Conservation (phyloP, 2,329 filamentous ascomycete genomes). For the Cyclaneusma minus region DNA sequence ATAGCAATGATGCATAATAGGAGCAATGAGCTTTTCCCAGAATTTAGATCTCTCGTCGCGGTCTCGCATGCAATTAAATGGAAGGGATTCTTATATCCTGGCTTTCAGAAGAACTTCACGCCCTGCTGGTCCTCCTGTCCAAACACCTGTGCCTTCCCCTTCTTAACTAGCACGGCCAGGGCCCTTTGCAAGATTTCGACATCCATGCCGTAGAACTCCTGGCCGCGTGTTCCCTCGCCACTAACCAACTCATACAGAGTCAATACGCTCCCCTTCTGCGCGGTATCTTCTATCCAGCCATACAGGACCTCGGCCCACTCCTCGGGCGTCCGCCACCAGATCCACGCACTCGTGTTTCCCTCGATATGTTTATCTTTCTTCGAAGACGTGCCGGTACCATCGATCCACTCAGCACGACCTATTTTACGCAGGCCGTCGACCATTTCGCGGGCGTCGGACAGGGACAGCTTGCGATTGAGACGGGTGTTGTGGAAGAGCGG, state of each 20-base stretch:
- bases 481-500: slow-evolving; percentile 40
- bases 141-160: slow-evolving; percentile 86
- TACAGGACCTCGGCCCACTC: slow-evolving; percentile 78
- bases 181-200: slow-evolving; percentile 64
- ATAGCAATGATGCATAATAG: neutral
- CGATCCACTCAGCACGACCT: slow-evolving; percentile 51
- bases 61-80: no score
- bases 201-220: slow-evolving; percentile 84
- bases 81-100: slow-evolving; percentile 2
- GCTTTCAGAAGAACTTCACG: slow-evolving; percentile 81
- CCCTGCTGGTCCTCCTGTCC: slow-evolving; percentile 76
- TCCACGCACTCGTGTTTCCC: slow-evolving; percentile 48
- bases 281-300: slow-evolving; percentile 72
- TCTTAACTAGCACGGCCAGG: slow-evolving; percentile 69
- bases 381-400: slow-evolving; percentile 14
- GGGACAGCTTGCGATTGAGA: slow-evolving; percentile 33
- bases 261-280: slow-evolving; percentile 74
- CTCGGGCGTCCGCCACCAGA: slow-evolving; percentile 76
- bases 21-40: neutral
- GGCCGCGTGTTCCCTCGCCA: slow-evolving; percentile 54
- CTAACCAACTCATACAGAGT: slow-evolving; percentile 86
- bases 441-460: slow-evolving; percentile 38
- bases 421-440: slow-evolving; percentile 43
- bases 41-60: slow-evolving; percentile 1
- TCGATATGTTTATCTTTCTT: slow-evolving; percentile 20